Conservation (phyloP, 2,329 filamentous ascomycete species). For the Nemania diffusa region DNA sequence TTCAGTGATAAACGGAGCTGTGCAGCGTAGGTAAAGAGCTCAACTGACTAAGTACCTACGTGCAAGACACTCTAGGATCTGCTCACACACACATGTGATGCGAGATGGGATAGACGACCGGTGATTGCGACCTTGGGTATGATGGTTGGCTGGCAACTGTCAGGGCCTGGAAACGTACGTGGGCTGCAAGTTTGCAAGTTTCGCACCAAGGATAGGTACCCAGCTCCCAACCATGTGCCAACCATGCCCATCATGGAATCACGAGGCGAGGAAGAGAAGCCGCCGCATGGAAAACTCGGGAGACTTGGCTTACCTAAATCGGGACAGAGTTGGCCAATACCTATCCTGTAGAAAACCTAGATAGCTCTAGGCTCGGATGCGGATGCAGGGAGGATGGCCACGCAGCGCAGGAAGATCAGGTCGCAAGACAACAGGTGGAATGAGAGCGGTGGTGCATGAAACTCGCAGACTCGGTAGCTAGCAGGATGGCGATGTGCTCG, state of each 20-base stretch:
- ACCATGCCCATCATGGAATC: constrained; percentile 22
- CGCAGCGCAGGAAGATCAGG: constrained; percentile 27
- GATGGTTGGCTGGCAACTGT: constrained; percentile 24
- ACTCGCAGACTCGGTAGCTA: constrained; percentile 28
- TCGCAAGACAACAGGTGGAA: constrained; percentile 32
- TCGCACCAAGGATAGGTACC: constrained; percentile 10
- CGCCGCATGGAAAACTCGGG: constrained; percentile 15
- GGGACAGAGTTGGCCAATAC: constrained; percentile 22
- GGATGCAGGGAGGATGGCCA: constrained; percentile 32
- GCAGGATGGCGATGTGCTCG: constrained; percentile 25
- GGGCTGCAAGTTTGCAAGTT: constrained; percentile 23
- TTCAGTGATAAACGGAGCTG: constrained; percentile 11
- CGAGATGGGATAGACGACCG: constrained; percentile 19
- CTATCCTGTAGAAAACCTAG: neutral
- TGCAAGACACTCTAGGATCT: constrained; percentile 10
- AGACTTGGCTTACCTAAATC: constrained; percentile 36
- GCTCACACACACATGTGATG: constrained; percentile 12
- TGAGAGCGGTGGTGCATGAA: constrained; percentile 21
- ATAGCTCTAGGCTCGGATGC: constrained; percentile 22
- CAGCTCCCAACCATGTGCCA: constrained; percentile 13
- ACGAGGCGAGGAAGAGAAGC: constrained; percentile 20
- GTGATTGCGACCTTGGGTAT: constrained; percentile 2
- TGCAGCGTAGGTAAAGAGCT: neutral
- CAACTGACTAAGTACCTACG: neutral
- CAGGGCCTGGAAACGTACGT: constrained; percentile 20